Evolutionary conservation across 768 basidiomycete species (phyloP).

Genomic region (Mycena chlorophos): DNA sequence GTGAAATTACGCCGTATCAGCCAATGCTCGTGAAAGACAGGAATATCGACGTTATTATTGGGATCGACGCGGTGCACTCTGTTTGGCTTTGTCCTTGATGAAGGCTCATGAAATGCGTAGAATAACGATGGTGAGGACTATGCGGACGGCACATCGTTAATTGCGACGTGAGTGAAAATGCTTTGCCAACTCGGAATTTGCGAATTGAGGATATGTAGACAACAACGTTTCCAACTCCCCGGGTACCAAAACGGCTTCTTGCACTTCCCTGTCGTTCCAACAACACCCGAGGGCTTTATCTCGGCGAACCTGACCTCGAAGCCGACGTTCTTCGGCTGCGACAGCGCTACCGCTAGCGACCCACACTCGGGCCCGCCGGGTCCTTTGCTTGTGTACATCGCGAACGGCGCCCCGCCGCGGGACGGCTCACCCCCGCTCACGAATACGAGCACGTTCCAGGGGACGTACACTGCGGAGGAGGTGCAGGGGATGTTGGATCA

Average conservation of each 20-base stretch:
- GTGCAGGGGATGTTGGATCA: constrained; percentile 48
- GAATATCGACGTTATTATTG: constrained; percentile 49
- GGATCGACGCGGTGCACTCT: constrained; percentile 44
- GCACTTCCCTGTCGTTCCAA: constrained; percentile 34
- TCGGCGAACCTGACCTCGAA: constrained; percentile 35
- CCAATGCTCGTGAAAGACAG: constrained; percentile 51
- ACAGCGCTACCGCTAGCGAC: constrained; percentile 20
- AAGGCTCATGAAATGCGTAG: background rate
- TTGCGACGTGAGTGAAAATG: constrained; percentile 13
- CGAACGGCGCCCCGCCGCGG: constrained; percentile 49
- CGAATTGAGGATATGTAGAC: background rate
- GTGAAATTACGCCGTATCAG: constrained; percentile 46
- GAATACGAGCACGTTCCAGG: constrained; percentile 43
- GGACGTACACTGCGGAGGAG: constrained; percentile 36
- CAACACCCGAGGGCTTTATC: constrained; percentile 28
- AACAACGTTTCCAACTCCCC: constrained; percentile 22
- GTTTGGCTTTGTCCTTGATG: background rate
- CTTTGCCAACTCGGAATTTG: background rate
- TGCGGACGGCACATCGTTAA: constrained; percentile 18
- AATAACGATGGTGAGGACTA: constrained; percentile 6
- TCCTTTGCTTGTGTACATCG: constrained; percentile 60
- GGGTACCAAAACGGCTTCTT: constrained; percentile 29
- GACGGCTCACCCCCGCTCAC: constrained; percentile 38
- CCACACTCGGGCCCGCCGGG: constrained; percentile 20
- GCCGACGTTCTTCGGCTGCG: constrained; percentile 53